phyloP scores from a whole-genome alignment of 2,329 filamentous ascomycete genomes.

The Dactylellina sp. region DNA sequence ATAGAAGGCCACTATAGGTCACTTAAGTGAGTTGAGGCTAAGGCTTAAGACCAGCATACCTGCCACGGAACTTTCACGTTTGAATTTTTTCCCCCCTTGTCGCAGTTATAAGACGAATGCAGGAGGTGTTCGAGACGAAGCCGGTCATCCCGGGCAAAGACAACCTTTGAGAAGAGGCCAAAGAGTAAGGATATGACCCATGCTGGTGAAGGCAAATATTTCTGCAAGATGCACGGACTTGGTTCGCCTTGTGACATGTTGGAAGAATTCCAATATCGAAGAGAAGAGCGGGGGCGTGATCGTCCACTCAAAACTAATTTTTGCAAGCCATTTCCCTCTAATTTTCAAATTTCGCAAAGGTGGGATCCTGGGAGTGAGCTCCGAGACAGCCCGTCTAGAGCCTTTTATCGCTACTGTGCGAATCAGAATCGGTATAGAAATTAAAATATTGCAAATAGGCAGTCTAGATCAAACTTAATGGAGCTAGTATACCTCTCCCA shows the following conservation, averaged over 20 bases:
- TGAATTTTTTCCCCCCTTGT: slow-evolving; percentile 2
- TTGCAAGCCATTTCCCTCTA: neutral
- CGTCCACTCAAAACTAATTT: neutral
- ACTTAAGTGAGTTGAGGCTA: too few species aligned
- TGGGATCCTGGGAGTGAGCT: neutral
- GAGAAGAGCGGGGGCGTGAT: neutral
- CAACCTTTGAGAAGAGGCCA: neutral
- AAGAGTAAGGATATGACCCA: slow-evolving; percentile 2
- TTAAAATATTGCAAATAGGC: slow-evolving; percentile 9
- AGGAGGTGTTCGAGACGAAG: slow-evolving; percentile 1
- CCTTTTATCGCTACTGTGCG: neutral
- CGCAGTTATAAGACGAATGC: neutral
- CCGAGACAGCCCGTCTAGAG: neutral
- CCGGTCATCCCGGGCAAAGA: slow-evolving; percentile 1
- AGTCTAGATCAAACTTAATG: slow-evolving; percentile 24
- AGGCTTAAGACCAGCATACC: neutral
- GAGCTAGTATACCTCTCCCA: neutral
- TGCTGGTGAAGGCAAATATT: neutral
- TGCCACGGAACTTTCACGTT: neutral
- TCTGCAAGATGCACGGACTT: slow-evolving; percentile 5
- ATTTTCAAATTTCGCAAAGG: neutral
- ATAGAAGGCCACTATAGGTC: neutral
- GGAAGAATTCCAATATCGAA: neutral
- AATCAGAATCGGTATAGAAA: neutral
- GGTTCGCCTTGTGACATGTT: slow-evolving; percentile 3